phyloP scores from a whole-genome alignment of 23 red algal genomes.

The Chondrus crispus region DNA sequence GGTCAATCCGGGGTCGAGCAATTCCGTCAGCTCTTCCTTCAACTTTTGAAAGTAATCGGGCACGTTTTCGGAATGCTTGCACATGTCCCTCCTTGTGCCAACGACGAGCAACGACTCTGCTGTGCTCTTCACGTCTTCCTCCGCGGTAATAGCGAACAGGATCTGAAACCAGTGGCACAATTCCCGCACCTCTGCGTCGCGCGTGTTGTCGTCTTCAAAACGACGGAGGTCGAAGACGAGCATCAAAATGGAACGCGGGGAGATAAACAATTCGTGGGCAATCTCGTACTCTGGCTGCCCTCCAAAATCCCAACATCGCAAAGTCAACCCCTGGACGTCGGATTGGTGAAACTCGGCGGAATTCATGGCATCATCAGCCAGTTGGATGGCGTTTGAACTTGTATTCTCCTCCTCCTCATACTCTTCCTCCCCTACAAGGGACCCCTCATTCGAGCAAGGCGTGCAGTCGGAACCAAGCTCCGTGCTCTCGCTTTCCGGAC shows the following conservation, averaged over 20 bases:
- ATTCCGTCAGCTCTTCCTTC: background rate
- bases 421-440: background rate
- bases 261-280: background rate
- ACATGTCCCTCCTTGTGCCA: background rate
- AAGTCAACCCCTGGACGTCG: background rate
- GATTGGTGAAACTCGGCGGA: background rate
- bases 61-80: too few relatives aligned
- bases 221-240: background rate
- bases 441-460: too few relatives aligned
- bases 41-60: too few relatives aligned
- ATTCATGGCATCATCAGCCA: background rate
- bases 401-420: background rate
- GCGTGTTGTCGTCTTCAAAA: background rate
- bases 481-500: background rate
- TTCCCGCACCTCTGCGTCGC: background rate
- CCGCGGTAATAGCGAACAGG: background rate
- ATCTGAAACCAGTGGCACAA: background rate
- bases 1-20: background rate
- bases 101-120: background rate
- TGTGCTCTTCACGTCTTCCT: background rate
- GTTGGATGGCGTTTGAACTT: background rate
- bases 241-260: background rate
- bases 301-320: background rate
- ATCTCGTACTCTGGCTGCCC: background rate
- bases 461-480: too few relatives aligned